phyloP scores from a whole-genome alignment of 306 rosid species.

The Cucurbita ficifolia region DNA sequence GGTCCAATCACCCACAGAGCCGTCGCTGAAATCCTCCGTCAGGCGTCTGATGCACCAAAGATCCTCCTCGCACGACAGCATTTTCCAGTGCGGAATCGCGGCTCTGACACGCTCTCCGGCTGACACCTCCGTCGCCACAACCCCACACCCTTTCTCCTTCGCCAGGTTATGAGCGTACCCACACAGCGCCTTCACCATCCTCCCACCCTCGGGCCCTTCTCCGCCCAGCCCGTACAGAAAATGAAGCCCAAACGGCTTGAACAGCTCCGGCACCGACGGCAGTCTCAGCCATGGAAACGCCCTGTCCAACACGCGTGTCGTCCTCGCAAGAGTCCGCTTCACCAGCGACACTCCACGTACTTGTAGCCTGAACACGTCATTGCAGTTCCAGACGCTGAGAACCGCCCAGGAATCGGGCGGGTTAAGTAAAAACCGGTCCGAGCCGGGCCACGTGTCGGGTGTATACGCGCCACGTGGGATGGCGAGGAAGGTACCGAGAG shows the following conservation, averaged over 20 bases:
- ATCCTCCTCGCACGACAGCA: slow-evolving; percentile 59
- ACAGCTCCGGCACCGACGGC: slow-evolving; percentile 67
- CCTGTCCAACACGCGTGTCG: slow-evolving; percentile 55
- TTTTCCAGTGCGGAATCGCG: slow-evolving; percentile 88
- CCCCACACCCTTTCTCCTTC: slow-evolving; percentile 49
- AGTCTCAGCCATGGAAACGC: slow-evolving; percentile 65
- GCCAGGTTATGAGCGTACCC: slow-evolving; percentile 69
- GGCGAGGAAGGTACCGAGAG: slow-evolving; percentile 73
- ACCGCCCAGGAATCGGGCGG: slow-evolving; percentile 87
- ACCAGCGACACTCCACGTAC: slow-evolving; percentile 60
- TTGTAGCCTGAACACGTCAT: slow-evolving; percentile 60
- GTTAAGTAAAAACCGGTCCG: slow-evolving; percentile 32
- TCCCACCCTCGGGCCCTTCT: slow-evolving; percentile 47
- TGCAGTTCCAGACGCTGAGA: slow-evolving; percentile 76
- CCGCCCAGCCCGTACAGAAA: slow-evolving; percentile 80
- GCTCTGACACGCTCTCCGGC: slow-evolving; percentile 36
- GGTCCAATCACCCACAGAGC: slow-evolving; percentile 92
- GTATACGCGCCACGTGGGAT: slow-evolving; percentile 36
- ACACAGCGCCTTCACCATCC: slow-evolving; percentile 47
- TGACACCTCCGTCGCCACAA: slow-evolving; percentile 76
- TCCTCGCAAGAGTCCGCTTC: slow-evolving; percentile 31
- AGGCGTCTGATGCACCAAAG: slow-evolving; percentile 81
- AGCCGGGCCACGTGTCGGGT: slow-evolving; percentile 41
- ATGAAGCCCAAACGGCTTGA: slow-evolving; percentile 64
- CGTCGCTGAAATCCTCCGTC: slow-evolving; percentile 71